phyloP scores from a whole-genome alignment of 2,329 filamentous ascomycete species.

The Penicillium sp. region DNA sequence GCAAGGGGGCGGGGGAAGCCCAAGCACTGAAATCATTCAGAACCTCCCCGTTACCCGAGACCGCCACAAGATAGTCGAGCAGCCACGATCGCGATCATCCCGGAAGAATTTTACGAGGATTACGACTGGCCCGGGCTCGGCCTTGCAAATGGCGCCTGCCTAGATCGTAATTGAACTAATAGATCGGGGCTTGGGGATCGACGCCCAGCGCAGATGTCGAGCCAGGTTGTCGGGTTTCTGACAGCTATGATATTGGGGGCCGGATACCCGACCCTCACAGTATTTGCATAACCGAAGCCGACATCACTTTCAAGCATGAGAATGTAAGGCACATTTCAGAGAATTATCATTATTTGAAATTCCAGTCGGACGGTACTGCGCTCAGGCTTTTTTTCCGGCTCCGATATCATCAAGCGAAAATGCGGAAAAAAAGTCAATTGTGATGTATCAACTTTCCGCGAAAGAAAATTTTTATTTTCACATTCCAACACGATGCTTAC shows the following conservation, averaged over 20 bases:
- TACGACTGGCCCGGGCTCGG: neutral
- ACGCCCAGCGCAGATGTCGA: constrained; percentile 18
- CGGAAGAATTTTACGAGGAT: neutral
- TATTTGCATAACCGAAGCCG: neutral
- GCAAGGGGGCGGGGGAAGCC: neutral
- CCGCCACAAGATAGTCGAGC: neutral
- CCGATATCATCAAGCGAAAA: neutral
- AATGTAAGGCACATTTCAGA: neutral
- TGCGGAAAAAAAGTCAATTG: neutral
- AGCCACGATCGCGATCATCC: neutral
- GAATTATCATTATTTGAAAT: neutral
- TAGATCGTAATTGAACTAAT: constrained; percentile 1
- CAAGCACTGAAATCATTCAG: neutral
- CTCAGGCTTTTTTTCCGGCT: neutral
- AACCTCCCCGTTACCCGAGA: neutral
- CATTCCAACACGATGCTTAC: neutral
- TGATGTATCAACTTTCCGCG: neutral
- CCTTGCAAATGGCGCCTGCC: constrained; percentile 7
- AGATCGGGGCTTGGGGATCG: constrained; percentile 14
- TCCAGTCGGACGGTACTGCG: neutral
- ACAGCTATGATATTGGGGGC: constrained; percentile 11
- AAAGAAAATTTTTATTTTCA: neutral
- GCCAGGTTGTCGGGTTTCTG: constrained; percentile 29
- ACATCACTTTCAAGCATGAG: neutral
- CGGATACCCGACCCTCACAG: neutral